phyloP scores from a whole-genome alignment of 805 yeast genomes.

The Kodamaea jinghongensis region DNA sequence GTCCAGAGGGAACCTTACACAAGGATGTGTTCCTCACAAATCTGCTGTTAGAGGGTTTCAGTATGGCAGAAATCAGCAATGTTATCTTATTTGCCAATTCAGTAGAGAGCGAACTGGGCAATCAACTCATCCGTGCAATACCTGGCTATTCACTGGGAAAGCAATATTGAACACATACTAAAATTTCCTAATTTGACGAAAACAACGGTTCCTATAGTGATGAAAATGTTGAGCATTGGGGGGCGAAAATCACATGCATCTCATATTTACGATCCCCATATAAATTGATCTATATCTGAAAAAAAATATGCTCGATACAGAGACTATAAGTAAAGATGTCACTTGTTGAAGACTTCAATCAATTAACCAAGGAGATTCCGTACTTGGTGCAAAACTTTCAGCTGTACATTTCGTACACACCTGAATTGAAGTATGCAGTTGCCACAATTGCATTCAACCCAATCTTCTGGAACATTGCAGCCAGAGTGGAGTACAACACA shows the following conservation, averaged over 20 bases:
- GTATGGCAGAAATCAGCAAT: too few species aligned
- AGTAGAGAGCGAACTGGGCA: too few species aligned
- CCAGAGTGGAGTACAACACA: conserved; percentile 79
- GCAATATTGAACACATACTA: too few species aligned
- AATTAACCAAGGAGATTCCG: conserved; percentile 16
- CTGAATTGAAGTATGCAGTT: conserved; percentile 41
- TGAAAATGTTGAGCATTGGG: conserved; percentile 3
- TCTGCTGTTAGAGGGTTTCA: too few species aligned
- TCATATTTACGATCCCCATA: background rate
- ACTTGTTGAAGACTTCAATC: conserved; percentile 9
- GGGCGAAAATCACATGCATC: conserved; percentile 1
- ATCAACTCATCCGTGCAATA: too few species aligned
- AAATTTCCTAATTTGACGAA: too few species aligned
- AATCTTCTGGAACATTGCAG: conserved; percentile 90
- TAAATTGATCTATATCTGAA: background rate
- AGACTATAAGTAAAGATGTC: conserved; percentile 1
- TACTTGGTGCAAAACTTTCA: conserved; percentile 18
- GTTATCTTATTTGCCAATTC: too few species aligned
- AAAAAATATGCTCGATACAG: too few species aligned
- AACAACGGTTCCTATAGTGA: too few species aligned
- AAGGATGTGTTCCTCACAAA: too few species aligned
- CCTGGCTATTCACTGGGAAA: too few species aligned
- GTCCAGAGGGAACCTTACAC: too few species aligned
- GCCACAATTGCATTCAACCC: conserved; percentile 86
- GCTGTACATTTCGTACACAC: conserved; percentile 21